A percentile compares a stretch with the other conserved stretches of the same genome.
Conservation (phyloP, 805 yeast species). For the Groenewaldozyma salmanticensis region DNA sequence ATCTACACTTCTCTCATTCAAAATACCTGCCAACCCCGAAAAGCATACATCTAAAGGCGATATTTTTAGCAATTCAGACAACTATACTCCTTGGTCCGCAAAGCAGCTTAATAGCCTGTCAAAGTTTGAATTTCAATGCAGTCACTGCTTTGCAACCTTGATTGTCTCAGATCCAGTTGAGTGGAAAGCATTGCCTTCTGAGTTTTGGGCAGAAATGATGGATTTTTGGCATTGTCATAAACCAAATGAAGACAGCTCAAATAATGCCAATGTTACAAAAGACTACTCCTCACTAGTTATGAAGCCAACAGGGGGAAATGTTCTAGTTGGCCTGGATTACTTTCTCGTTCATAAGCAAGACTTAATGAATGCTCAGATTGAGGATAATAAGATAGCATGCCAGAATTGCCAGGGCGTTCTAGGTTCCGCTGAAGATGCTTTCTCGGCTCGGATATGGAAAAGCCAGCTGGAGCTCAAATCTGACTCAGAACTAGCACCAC, state of each 20-base stretch:
- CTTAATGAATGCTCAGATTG: conserved; percentile 10
- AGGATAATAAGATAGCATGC: conserved; percentile 6
- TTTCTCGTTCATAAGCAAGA: conserved; percentile 31
- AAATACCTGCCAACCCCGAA: conserved; percentile 17
- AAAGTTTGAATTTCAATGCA: no score
- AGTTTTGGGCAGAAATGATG: conserved; percentile 89
- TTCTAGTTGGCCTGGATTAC: conserved; percentile 52
- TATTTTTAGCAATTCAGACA: no score
- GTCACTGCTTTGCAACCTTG: conserved; percentile 2
- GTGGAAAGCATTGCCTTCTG: conserved; percentile 71
- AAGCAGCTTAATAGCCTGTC: background rate
- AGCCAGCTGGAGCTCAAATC: conserved; percentile 5
- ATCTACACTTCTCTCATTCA: conserved; percentile 8
- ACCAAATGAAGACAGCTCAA: conserved; percentile 19
- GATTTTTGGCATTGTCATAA: conserved; percentile 95
- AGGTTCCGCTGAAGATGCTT: conserved; percentile 8
- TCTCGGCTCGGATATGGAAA: conserved; percentile 25
- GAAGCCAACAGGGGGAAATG: conserved; percentile 31
- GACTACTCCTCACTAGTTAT: conserved; percentile 21
- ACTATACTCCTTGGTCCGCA: conserved; percentile 20
- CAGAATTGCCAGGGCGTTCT: conserved; percentile 8
- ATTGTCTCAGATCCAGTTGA: conserved; percentile 3
- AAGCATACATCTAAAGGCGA: conserved; percentile 3
- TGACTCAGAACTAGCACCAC: background rate
- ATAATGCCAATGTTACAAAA: conserved; percentile 10